These are phyloP conservation scores for Phytophthora sp. DNA, from an alignment of 352 stramenopile genomes.

Conservation along the genomic window DNA sequence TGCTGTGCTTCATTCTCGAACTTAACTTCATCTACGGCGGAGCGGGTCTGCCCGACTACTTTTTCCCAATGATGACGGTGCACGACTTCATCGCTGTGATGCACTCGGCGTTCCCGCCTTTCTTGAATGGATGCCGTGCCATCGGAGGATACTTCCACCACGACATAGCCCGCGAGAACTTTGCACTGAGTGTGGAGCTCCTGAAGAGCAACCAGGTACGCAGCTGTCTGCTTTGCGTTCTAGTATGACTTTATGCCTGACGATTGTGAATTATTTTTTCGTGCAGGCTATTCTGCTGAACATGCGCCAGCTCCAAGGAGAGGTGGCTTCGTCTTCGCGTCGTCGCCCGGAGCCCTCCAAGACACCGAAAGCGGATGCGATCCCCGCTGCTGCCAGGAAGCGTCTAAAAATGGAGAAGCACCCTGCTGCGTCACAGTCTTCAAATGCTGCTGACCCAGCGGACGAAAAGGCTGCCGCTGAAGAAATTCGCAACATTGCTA, in stretches of 20 bases:
- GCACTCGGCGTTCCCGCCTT: slow-evolving; percentile 94
- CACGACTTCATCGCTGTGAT: slow-evolving; percentile 93
- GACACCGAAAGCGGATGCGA: slow-evolving; percentile 53
- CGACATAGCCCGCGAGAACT: slow-evolving; percentile 75
- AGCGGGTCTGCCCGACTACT: slow-evolving; percentile 50
- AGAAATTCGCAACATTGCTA: slow-evolving; percentile 51
- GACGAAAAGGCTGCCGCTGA: slow-evolving; percentile 34
- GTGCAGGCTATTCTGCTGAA: slow-evolving; percentile 73
- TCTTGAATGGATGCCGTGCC: slow-evolving; percentile 97
- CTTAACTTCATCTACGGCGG: slow-evolving; percentile 90
- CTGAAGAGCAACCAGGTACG: slow-evolving; percentile 82
- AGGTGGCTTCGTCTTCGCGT: slow-evolving; percentile 67
- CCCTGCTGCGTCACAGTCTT: slow-evolving; percentile 1
- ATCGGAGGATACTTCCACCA: slow-evolving; percentile 92
- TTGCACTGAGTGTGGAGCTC: slow-evolving; percentile 71
- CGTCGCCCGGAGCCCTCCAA: slow-evolving; percentile 50
- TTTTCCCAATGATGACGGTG: slow-evolving; percentile 88
- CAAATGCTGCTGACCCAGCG: slow-evolving; percentile 11
- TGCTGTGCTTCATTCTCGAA: slow-evolving; percentile 95
- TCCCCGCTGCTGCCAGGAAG: slow-evolving; percentile 60
- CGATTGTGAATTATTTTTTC: not conserved
- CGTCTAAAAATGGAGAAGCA: slow-evolving; percentile 78
- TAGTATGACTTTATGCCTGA: not conserved
- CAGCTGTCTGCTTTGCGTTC: not conserved
- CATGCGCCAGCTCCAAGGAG: slow-evolving; percentile 80